phyloP scores from a whole-genome alignment of 169 alveolate genomes.

The Plasmodium fragile region DNA sequence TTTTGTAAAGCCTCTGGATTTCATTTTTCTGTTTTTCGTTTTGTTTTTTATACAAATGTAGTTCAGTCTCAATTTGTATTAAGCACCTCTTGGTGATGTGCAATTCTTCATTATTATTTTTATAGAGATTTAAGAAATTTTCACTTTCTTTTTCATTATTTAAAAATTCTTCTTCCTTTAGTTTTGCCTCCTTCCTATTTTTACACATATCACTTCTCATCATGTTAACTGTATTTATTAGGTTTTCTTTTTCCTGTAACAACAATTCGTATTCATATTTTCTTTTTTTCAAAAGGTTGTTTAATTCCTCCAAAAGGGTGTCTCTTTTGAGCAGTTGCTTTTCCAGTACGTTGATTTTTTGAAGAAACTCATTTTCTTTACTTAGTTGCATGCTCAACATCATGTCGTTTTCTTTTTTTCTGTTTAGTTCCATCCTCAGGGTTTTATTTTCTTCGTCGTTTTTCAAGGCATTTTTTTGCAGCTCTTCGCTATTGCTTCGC shows the following conservation, averaged over 20 bases:
- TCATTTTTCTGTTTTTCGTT: slow-evolving; percentile 75
- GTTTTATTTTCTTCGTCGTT: slow-evolving; percentile 75
- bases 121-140: slow-evolving; percentile 56
- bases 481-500: slow-evolving; percentile 57
- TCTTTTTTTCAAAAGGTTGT: slow-evolving; percentile 67
- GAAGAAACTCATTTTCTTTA: slow-evolving; percentile 59
- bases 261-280: slow-evolving; percentile 68
- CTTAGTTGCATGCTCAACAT: slow-evolving; percentile 61
- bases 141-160: slow-evolving; percentile 70
- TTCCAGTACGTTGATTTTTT: slow-evolving; percentile 65
- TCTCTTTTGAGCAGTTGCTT: slow-evolving; percentile 75
- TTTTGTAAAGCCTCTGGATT: slow-evolving; percentile 66
- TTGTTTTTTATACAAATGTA: slow-evolving; percentile 72
- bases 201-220: slow-evolving; percentile 58
- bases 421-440: slow-evolving; percentile 64
- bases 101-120: slow-evolving; percentile 76
- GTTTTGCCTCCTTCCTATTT: slow-evolving; percentile 25
- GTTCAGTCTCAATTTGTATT: slow-evolving; percentile 74
- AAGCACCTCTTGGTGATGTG: slow-evolving; percentile 72
- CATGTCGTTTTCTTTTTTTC: slow-evolving; percentile 59
- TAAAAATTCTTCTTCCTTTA: slow-evolving; percentile 56
- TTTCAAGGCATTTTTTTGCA: slow-evolving; percentile 55
- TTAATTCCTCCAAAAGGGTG: slow-evolving; percentile 73
- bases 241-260: slow-evolving; percentile 68
- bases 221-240: slow-evolving; percentile 50